Percentiles rank a stretch among this genome's conserved stretches.
phyloP scores from a whole-genome alignment of 768 basidiomycete species.

The Serendipita sp. region DNA sequence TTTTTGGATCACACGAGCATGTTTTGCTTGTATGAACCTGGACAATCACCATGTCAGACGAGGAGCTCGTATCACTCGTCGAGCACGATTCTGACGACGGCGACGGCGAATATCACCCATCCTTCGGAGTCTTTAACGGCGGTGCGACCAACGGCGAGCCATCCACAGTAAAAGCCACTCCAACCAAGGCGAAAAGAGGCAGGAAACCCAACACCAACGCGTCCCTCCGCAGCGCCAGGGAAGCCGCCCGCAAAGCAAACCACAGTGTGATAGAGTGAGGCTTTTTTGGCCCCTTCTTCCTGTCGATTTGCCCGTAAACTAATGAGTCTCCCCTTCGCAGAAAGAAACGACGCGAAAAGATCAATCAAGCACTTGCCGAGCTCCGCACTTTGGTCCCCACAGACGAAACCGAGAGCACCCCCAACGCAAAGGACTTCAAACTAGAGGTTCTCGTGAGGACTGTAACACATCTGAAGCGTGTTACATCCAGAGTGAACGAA shows the following conservation, averaged over 20 bases:
- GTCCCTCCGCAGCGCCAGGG: slow-evolving; percentile 60
- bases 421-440: slow-evolving; percentile 63
- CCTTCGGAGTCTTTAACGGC: background rate
- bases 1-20: no score
- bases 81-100: background rate
- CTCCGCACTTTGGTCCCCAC: slow-evolving; percentile 64
- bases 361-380: slow-evolving; percentile 75
- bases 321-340: background rate
- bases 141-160: background rate
- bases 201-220: slow-evolving; percentile 42
- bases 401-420: slow-evolving; percentile 16
- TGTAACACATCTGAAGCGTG: slow-evolving; percentile 41
- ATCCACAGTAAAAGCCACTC: slow-evolving; percentile 9
- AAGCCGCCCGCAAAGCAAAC: slow-evolving; percentile 80
- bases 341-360: slow-evolving; percentile 84
- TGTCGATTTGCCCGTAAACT: background rate
- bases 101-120: background rate
- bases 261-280: slow-evolving; percentile 74
- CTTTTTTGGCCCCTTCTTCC: background rate
- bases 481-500: background rate
- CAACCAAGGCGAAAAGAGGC: slow-evolving; percentile 37
- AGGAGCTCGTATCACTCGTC: background rate
- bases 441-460: slow-evolving; percentile 78
- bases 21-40: no score
- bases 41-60: background rate